Conservation (phyloP, 805 yeast species). For the Candida schatavii region DNA sequence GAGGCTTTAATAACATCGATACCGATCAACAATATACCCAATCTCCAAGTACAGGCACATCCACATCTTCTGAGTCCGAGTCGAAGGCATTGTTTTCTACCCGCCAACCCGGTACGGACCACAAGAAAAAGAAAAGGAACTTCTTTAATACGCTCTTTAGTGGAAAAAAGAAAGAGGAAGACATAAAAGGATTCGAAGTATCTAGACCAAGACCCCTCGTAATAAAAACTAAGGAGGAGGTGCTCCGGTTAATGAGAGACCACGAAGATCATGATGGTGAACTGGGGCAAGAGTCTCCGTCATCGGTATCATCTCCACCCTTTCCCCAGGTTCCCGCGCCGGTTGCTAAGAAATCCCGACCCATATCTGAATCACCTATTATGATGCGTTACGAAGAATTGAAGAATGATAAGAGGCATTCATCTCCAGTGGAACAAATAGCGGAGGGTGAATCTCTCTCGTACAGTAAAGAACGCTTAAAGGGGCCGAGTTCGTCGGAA, state of each 20-base stretch:
- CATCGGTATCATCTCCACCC: too few relatives aligned
- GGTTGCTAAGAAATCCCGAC: background rate
- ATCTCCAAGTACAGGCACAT: background rate
- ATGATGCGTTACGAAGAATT: background rate
- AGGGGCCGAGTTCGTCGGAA: background rate
- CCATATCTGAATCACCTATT: background rate
- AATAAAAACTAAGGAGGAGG: conserved; percentile 15
- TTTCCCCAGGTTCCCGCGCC: background rate
- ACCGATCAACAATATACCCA: background rate
- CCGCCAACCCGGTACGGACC: background rate
- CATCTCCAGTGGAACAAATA: too few relatives aligned
- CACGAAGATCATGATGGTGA: background rate
- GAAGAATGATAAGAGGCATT: background rate
- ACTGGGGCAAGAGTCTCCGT: too few relatives aligned
- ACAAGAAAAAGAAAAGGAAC: background rate
- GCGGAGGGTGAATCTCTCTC: too few relatives aligned
- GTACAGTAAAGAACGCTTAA: too few relatives aligned
- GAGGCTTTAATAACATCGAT: too few relatives aligned
- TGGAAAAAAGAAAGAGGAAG: conserved; percentile 1
- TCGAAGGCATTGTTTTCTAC: background rate
- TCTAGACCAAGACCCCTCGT: conserved; percentile 33
- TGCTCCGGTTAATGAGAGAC: background rate
- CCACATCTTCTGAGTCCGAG: background rate
- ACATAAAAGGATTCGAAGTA: conserved; percentile 28
- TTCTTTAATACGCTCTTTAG: conserved; percentile 4